Evolutionary conservation across 306 rosid species (phyloP).

Genomic region (Prinsepia uniflora): DNA sequence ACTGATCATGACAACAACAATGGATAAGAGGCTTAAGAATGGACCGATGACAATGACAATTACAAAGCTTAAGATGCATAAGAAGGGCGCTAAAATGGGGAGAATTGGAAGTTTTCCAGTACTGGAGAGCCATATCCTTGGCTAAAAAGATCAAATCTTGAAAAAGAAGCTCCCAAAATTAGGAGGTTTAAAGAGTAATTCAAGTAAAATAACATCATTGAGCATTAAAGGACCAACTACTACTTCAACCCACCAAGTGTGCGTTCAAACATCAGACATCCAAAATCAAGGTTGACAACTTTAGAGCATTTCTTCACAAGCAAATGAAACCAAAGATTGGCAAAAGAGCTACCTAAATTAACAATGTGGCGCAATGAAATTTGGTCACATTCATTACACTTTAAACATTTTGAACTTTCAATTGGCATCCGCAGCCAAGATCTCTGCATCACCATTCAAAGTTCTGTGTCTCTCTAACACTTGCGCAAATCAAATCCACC

Average conservation of each 20-base stretch:
- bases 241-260: neutral
- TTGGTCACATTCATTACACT: neutral
- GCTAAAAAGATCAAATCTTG: neutral
- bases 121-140: conserved; percentile 5
- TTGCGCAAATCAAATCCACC: too few relatives aligned
- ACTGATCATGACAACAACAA: neutral
- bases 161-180: neutral
- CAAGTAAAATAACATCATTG: neutral
- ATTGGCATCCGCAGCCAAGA: neutral
- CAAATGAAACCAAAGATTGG: neutral
- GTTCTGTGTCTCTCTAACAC: too few relatives aligned
- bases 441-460: too few relatives aligned
- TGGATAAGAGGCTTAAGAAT: neutral
- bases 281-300: neutral
- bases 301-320: neutral
- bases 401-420: neutral
- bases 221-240: neutral
- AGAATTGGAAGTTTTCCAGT: neutral
- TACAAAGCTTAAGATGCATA: neutral
- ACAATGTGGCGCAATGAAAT: neutral
- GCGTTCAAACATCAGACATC: conserved; percentile 11
- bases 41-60: neutral
- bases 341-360: neutral
- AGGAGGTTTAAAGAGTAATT: neutral
- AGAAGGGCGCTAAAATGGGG: neutral